Base-by-base conservation (phyloP, 1,284 basidiomycete genomes). In the Porogramme epimiltina region DNA sequence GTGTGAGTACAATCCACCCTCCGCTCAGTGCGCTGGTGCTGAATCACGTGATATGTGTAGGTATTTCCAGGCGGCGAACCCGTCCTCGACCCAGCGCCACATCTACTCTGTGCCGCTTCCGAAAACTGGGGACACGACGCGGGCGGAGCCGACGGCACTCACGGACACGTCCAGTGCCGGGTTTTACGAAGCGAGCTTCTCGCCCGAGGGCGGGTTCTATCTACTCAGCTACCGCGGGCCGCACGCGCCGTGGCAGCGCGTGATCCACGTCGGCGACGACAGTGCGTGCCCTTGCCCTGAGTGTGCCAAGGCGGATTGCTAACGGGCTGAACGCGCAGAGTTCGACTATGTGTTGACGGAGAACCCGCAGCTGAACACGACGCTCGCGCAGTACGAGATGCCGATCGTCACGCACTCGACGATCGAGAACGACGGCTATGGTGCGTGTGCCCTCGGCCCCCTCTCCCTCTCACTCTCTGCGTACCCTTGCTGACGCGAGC, bases 1-100 rank as follows among this genome's bases (percentile, higher is more conserved):
- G 85, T 95, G 89, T 95, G 66, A 67, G 89, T 77, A 6, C n/a
- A 8, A 43, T 31, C 22, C 37, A 16, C 24, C 38, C 28, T 8
- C 15, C 28, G 39, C n/a, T 15, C 24, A 26, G 4, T 46, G 4
- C 16, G 20, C 53, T n/a, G 3, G 42, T 10, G 3, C 22, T 20
- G 11, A 42, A n/a, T 58, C 37, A 24, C 23, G 3, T 19, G 5
- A n/a, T n/a, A n/a, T n/a, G n/a, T 18, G 28, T 64, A 95, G 91
- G 31, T 98, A 96, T 73, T 97, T 97, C 70, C 76, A 86, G 54
- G 93, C 91, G 3, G 92, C 95, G 2, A 86, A 85, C 54, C 89
- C 94, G 0, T 85, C 82, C 1, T 90, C 92, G 0, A 87, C 84
- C 8, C 85, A 93, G 62, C 84, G 96, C 33, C 91, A 96, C 64